Percentiles rank a stretch among this genome's conserved stretches.
Evolutionary conservation across 2,329 filamentous ascomycete genomes (phyloP).

Genomic region (Pyrenophora graminea): DNA sequence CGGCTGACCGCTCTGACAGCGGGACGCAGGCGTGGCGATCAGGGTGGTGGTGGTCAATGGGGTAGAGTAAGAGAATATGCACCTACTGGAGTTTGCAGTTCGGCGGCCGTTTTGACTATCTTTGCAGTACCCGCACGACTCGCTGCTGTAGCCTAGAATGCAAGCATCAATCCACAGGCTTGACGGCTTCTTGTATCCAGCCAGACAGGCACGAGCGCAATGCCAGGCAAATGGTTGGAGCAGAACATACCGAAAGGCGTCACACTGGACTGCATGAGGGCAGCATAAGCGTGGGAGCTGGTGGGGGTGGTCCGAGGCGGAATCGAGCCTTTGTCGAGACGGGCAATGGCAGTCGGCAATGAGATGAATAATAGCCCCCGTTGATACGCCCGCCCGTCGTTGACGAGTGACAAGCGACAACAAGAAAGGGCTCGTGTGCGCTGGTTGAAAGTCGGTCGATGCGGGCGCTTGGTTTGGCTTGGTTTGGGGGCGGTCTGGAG

Average conservation of each 20-base stretch:
- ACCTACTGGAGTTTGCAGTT: slow-evolving; percentile 56
- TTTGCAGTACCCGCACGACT: slow-evolving; percentile 59
- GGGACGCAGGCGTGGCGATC: slow-evolving; percentile 27
- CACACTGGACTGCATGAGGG: slow-evolving; percentile 49
- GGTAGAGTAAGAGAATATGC: slow-evolving; percentile 13
- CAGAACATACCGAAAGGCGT: slow-evolving; percentile 48
- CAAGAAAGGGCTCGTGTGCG: no score
- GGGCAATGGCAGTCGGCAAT: slow-evolving; percentile 15
- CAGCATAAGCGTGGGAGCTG: slow-evolving; percentile 48
- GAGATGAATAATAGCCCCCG: slow-evolving; percentile 22
- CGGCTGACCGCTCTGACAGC: slow-evolving; percentile 16
- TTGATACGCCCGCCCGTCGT: background rate
- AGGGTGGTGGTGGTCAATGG: slow-evolving; percentile 12
- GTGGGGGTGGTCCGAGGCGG: slow-evolving; percentile 35
- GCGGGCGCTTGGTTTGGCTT: slow-evolving; percentile 8
- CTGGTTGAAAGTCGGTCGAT: background rate
- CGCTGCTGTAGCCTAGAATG: slow-evolving; percentile 52
- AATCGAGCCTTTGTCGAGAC: slow-evolving; percentile 18
- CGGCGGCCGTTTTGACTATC: slow-evolving; percentile 52
- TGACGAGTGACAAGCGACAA: no score
- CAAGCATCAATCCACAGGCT: slow-evolving; percentile 34
- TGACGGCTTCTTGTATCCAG: slow-evolving; percentile 32
- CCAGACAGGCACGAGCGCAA: slow-evolving; percentile 45
- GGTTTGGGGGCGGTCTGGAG: slow-evolving; percentile 17
- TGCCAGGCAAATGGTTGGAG: slow-evolving; percentile 44